Evolutionary conservation across 345 rosid genomes (phyloP).

Genomic region (Salix viminalis): DNA sequence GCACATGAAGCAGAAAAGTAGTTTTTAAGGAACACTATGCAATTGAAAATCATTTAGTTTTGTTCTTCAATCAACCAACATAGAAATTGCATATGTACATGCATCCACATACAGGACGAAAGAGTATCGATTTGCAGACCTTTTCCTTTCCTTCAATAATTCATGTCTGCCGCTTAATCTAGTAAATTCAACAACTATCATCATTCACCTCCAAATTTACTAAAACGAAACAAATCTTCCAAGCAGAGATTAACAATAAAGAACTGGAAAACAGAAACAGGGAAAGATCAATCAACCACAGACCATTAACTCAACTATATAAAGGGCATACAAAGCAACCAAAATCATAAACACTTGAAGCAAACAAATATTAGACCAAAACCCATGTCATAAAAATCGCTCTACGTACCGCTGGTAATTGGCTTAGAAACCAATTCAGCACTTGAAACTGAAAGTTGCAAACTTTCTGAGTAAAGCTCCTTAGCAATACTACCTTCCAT

Average conservation of each 20-base stretch:
- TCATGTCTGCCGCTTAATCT: not conserved
- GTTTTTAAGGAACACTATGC: not conserved
- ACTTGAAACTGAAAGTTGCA: slow-evolving; percentile 29
- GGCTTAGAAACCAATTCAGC: slow-evolving; percentile 20
- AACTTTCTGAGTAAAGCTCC: slow-evolving; percentile 50
- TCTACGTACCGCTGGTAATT: slow-evolving; percentile 3
- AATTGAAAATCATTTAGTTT: not conserved
- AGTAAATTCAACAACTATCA: not conserved
- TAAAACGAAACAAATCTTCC: not conserved
- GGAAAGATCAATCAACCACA: not conserved
- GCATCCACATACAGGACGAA: not conserved
- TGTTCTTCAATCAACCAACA: not conserved
- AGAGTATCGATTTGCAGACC: not conserved
- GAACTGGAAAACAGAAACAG: too few relatives aligned
- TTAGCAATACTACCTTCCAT: slow-evolving; percentile 43
- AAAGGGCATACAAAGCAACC: not conserved
- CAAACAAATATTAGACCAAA: not conserved
- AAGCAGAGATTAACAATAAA: not conserved
- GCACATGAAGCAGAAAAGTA: not conserved
- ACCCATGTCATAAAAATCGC: not conserved
- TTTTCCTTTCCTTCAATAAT: not conserved
- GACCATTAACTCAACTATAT: not conserved
- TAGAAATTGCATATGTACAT: not conserved
- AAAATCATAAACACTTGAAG: not conserved
- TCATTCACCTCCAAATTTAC: not conserved